Evolutionary conservation across 176 grass and related monocot species (phyloP).

Genomic region (Thinopyrum elongatum): DNA sequence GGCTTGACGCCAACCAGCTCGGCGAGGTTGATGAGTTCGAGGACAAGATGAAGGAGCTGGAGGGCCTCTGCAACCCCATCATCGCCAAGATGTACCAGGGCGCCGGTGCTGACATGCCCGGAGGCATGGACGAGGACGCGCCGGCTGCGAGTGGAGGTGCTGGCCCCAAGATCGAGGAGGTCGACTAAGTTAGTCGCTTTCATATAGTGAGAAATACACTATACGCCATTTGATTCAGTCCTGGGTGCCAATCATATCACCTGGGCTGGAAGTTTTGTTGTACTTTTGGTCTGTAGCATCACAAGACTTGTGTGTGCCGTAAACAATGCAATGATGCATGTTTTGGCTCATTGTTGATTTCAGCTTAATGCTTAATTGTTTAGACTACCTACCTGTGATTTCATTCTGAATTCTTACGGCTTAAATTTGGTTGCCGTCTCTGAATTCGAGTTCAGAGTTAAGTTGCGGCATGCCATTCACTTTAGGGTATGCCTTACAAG

Average conservation of each 20-base stretch:
- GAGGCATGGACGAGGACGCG: conserved; percentile 45
- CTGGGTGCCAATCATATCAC: conserved; percentile 47
- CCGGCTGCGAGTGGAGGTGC: conserved; percentile 30
- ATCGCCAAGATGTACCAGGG: conserved; percentile 70
- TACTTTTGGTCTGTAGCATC: not conserved
- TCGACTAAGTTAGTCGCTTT: conserved; percentile 41
- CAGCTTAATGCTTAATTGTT: not conserved
- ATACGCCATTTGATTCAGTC: conserved; percentile 15
- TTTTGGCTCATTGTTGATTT: not conserved
- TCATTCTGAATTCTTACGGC: too few relatives aligned
- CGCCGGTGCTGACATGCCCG: conserved; percentile 30
- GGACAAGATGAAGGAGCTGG: conserved; percentile 53
- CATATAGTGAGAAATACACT: not conserved
- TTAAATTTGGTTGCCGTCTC: too few relatives aligned
- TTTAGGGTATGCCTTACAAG: too few relatives aligned
- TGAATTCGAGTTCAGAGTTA: too few relatives aligned
- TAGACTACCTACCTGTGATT: not conserved
- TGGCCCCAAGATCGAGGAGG: conserved; percentile 64
- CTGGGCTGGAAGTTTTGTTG: not conserved
- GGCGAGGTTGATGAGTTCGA: conserved; percentile 45
- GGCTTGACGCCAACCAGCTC: conserved; percentile 51
- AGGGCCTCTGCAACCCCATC: conserved; percentile 57
- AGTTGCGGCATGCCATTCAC: too few relatives aligned
- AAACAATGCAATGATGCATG: conserved; percentile 23
- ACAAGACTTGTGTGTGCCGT: not conserved